Percentiles rank a stretch among this genome's conserved stretches.
Conservation (phyloP, 306 rosid genomes). For the Corylus avellana region DNA sequence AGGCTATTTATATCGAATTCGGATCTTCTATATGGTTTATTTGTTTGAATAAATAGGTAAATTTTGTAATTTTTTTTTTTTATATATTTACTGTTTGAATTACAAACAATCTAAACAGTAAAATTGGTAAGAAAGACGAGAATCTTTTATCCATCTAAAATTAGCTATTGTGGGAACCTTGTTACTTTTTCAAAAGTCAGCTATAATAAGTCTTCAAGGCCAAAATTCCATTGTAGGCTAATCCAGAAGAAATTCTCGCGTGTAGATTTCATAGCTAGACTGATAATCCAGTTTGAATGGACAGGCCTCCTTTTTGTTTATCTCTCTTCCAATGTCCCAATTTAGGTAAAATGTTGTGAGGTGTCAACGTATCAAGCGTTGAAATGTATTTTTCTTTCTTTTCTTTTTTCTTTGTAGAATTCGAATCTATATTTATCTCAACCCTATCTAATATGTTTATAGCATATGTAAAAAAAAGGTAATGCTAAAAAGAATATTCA, state of each 20-base stretch:
- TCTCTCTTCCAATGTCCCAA: not conserved
- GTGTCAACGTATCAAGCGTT: no score
- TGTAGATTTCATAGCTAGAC: not conserved
- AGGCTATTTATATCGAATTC: no score
- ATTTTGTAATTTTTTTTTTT: no score
- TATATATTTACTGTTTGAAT: no score
- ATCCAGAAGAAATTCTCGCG: not conserved
- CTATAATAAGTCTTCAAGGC: not conserved
- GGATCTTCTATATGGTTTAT: no score
- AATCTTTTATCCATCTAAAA: not conserved
- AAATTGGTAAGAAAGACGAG: no score
- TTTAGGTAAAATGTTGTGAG: not conserved
- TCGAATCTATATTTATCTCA: not conserved
- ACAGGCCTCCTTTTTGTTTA: not conserved
- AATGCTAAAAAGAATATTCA: no score
- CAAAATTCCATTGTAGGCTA: not conserved
- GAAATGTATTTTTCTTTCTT: not conserved
- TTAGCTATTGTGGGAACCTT: not conserved
- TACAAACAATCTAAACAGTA: no score
- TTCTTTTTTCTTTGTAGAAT: not conserved
- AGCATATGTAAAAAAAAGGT: no score
- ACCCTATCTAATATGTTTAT: not conserved
- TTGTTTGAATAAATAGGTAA: no score
- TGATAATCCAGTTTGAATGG: not conserved
- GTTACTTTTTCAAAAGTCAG: constrained; percentile 2